phyloP scores from a whole-genome alignment of 2,329 filamentous ascomycete species.

The Helotiales sp. region DNA sequence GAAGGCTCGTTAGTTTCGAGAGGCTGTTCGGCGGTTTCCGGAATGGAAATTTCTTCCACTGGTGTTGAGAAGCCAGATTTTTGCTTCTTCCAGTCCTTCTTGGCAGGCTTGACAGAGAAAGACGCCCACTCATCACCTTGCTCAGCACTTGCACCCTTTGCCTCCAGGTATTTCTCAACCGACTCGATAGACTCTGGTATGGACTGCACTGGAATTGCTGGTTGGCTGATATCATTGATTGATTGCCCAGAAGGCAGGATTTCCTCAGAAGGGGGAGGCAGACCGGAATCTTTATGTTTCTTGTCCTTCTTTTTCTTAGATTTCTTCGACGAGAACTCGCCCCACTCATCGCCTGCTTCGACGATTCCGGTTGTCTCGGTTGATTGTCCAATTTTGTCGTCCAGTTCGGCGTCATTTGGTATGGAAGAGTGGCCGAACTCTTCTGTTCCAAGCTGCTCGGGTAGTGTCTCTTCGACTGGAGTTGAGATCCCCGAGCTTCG shows the following conservation, averaged over 20 bases:
- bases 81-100: constrained; percentile 15
- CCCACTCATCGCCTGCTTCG: constrained; percentile 28
- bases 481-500: constrained; percentile 22
- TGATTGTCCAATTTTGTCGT: not conserved
- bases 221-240: not conserved
- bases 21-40: not conserved
- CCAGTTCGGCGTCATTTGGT: not conserved
- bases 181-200: not conserved
- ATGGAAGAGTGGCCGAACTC: not conserved
- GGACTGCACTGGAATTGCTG: not conserved
- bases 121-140: constrained; percentile 10
- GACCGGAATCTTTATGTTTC: constrained; percentile 29
- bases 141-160: not conserved
- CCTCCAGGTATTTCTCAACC: not conserved
- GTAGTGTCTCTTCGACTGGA: constrained; percentile 12
- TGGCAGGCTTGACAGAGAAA: not conserved
- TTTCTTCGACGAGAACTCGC: constrained; percentile 15
- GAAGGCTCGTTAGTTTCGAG: not conserved
- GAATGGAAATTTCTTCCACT: not conserved
- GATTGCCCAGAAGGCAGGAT: not conserved
- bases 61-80: constrained; percentile 11
- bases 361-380: not conserved
- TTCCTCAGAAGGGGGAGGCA: not conserved
- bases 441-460: not conserved
- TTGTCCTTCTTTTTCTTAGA: constrained; percentile 33